Percentiles rank a stretch among this genome's conserved stretches.
phyloP scores from a whole-genome alignment of 2,329 filamentous ascomycete genomes.

The Verticillium albo-atrum region DNA sequence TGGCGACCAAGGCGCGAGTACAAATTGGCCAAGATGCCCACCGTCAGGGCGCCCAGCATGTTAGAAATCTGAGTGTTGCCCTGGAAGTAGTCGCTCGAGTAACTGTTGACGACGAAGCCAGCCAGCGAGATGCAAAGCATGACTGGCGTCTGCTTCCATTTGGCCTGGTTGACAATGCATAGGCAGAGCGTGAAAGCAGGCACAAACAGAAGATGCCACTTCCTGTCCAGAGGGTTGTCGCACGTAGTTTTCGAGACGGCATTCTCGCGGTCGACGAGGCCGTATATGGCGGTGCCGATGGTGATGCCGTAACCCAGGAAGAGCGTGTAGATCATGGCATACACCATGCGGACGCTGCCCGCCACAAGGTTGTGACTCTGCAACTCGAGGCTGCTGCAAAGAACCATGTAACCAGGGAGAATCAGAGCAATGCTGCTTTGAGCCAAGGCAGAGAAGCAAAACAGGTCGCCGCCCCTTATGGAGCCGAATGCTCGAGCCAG shows the following conservation, averaged over 20 bases:
- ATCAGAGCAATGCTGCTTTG: constrained; percentile 75
- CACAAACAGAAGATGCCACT: constrained; percentile 54
- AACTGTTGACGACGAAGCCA: constrained; percentile 74
- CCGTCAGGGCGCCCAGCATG: constrained; percentile 70
- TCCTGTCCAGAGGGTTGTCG: constrained; percentile 37
- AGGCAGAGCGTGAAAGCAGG: constrained; percentile 64
- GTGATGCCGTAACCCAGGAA: constrained; percentile 65
- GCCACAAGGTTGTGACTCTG: constrained; percentile 62
- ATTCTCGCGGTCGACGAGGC: constrained; percentile 46
- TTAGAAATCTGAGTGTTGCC: constrained; percentile 72
- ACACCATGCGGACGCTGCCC: constrained; percentile 65
- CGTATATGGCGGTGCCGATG: constrained; percentile 56
- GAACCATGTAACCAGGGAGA: constrained; percentile 55
- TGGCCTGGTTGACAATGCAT: constrained; percentile 76
- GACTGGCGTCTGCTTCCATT: constrained; percentile 71
- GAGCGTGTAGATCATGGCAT: constrained; percentile 64
- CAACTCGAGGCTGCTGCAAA: constrained; percentile 54
- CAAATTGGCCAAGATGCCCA: constrained; percentile 74
- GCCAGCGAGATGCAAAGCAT: constrained; percentile 71
- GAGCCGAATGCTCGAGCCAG: constrained; percentile 66
- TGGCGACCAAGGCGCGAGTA: constrained; percentile 66
- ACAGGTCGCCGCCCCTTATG: constrained; percentile 51
- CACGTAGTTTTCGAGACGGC: constrained; percentile 36
- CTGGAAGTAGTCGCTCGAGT: constrained; percentile 60
- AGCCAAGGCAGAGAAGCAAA: constrained; percentile 68